Evolutionary conservation across 1,284 basidiomycete species (phyloP).

Genomic region (Apiotrichum gracile): DNA sequence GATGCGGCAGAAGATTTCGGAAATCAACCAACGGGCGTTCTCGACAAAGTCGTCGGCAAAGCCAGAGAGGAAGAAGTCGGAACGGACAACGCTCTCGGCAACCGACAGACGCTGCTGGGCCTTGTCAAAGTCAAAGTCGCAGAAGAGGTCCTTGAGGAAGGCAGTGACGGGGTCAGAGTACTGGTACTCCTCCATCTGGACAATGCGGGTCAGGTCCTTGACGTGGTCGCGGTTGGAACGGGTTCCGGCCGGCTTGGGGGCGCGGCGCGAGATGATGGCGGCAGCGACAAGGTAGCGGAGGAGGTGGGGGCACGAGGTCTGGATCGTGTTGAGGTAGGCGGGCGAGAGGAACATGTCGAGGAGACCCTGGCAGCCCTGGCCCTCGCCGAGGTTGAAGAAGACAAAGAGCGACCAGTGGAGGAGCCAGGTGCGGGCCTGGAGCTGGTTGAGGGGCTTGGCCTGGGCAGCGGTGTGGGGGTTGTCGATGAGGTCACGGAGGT

Average conservation of each 20-base stretch:
- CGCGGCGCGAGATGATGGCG: slow-evolving; percentile 81
- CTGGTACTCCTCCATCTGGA: slow-evolving; percentile 90
- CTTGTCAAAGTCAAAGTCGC: slow-evolving; percentile 85
- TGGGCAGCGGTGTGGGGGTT: slow-evolving; percentile 50
- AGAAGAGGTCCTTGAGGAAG: slow-evolving; percentile 88
- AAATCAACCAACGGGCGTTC: slow-evolving; percentile 89
- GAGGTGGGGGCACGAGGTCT: slow-evolving; percentile 89
- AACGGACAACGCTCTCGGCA: slow-evolving; percentile 75
- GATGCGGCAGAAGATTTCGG: slow-evolving; percentile 95
- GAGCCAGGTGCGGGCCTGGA: slow-evolving; percentile 95
- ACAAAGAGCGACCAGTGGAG: slow-evolving; percentile 98
- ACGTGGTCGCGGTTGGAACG: slow-evolving; percentile 67
- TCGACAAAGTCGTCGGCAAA: slow-evolving; percentile 92
- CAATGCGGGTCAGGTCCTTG: slow-evolving; percentile 80
- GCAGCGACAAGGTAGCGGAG: slow-evolving; percentile 91
- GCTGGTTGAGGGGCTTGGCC: slow-evolving; percentile 65
- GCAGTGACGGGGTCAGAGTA: slow-evolving; percentile 88
- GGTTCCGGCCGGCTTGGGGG: slow-evolving; percentile 39
- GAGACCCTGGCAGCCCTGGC: slow-evolving; percentile 69
- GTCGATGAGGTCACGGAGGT: slow-evolving; percentile 86
- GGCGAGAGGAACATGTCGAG: slow-evolving; percentile 95
- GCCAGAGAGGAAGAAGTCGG: slow-evolving; percentile 91
- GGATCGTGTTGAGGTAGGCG: slow-evolving; percentile 96
- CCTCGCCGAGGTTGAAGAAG: slow-evolving; percentile 93
- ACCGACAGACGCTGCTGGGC: slow-evolving; percentile 75